A percentile compares a stretch with the other conserved stretches of the same genome.
Conservation (phyloP, 169 alveolate genomes). For the Babesia divergens region DNA sequence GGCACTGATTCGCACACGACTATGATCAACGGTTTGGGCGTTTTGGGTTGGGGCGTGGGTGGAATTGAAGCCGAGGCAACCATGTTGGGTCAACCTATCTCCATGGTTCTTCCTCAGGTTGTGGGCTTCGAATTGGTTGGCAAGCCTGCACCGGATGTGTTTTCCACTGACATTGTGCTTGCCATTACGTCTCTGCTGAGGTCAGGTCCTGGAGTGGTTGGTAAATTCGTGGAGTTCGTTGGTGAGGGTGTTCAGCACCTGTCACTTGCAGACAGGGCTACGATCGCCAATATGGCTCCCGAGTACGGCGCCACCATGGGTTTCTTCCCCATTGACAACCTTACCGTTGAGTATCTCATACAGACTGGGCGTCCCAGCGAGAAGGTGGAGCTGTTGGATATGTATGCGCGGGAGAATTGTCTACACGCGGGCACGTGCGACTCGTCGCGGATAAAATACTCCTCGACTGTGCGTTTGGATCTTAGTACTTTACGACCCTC, state of each 20-base stretch:
- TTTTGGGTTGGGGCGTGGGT: constrained; percentile 95
- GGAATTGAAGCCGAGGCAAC: constrained; percentile 99
- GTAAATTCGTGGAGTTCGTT: constrained; percentile 92
- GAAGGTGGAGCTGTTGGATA: constrained; percentile 82
- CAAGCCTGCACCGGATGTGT: constrained; percentile 76
- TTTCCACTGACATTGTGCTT: constrained; percentile 93
- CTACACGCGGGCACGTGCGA: constrained; percentile 56
- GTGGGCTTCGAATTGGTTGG: constrained; percentile 94
- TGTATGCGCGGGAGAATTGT: constrained; percentile 69
- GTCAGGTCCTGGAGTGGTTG: constrained; percentile 94
- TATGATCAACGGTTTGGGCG: constrained; percentile 95
- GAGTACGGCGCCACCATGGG: constrained; percentile 97
- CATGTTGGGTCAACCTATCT: constrained; percentile 94
- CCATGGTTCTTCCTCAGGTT: constrained; percentile 95
- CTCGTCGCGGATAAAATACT: constrained; percentile 64
- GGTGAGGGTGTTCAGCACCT: constrained; percentile 88
- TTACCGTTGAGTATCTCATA: constrained; percentile 85
- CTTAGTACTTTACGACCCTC: constrained; percentile 89
- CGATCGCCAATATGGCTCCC: constrained; percentile 96
- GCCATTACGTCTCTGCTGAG: constrained; percentile 85
- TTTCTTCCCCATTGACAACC: constrained; percentile 91
- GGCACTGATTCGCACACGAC: constrained; percentile 97
- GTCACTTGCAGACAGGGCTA: constrained; percentile 91
- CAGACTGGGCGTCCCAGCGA: constrained; percentile 88
- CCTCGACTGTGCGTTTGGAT: constrained; percentile 82